Evolutionary conservation across 345 rosid species (phyloP).

Genomic region (Erysimum cheiranthoides): DNA sequence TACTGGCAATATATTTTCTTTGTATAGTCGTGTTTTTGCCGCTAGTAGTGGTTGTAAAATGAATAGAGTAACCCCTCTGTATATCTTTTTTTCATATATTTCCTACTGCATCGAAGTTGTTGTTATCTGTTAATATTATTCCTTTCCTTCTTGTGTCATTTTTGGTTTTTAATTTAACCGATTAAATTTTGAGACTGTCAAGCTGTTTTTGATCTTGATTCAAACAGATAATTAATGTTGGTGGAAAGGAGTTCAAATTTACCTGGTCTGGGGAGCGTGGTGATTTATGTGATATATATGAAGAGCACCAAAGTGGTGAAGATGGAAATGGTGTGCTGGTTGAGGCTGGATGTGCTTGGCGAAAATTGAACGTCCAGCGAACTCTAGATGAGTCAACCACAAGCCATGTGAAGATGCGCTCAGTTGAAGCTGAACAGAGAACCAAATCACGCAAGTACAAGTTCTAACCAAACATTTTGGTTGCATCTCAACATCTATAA

Average conservation of each 20-base stretch:
- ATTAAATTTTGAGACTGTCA: neutral
- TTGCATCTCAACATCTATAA: constrained; percentile 36
- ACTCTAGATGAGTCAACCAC: constrained; percentile 87
- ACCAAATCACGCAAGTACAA: constrained; percentile 81
- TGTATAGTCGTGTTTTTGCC: constrained; percentile 5
- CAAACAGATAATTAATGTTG: constrained; percentile 80
- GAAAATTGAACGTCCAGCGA: constrained; percentile 88
- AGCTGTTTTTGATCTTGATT: constrained; percentile 16
- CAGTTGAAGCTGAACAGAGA: constrained; percentile 94
- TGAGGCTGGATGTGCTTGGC: constrained; percentile 97
- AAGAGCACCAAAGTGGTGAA: constrained; percentile 77
- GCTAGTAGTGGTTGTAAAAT: constrained; percentile 11
- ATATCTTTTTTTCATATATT: neutral
- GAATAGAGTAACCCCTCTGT: constrained; percentile 1
- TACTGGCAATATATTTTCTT: neutral
- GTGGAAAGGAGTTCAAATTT: constrained; percentile 93
- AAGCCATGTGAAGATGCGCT: constrained; percentile 90
- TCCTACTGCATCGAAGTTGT: constrained; percentile 13
- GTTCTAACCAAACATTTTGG: constrained; percentile 26
- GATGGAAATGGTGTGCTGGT: constrained; percentile 84
- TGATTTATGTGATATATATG: constrained; percentile 89
- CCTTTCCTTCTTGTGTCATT: neutral
- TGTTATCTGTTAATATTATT: constrained; percentile 9
- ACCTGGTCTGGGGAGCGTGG: constrained; percentile 88
- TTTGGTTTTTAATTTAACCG: neutral